These are phyloP conservation scores for Piloderma croceum DNA, from an alignment of 768 basidiomycete species.

Conservation along the genomic window DNA sequence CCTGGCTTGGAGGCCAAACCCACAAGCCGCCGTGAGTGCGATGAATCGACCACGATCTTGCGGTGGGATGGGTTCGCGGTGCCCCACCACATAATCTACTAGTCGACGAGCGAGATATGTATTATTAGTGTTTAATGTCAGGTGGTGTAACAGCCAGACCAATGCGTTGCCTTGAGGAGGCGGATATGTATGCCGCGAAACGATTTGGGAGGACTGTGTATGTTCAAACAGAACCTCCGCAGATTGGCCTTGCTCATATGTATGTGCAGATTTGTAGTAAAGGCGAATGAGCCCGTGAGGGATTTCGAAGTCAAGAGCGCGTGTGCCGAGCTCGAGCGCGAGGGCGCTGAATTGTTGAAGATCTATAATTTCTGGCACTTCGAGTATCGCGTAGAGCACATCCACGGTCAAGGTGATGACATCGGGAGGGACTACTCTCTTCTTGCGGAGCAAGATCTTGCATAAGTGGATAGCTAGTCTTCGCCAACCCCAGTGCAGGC, in stretches of 20 bases:
- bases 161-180: constrained; percentile 42
- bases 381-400: constrained; percentile 37
- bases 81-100: constrained; percentile 42
- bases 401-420: constrained; percentile 31
- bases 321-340: constrained; percentile 34
- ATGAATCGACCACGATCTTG: constrained; percentile 48
- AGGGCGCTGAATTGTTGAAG: constrained; percentile 37
- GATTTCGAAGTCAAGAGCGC: constrained; percentile 26
- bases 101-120: constrained; percentile 45
- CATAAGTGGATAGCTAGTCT: constrained; percentile 37
- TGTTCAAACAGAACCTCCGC: constrained; percentile 44
- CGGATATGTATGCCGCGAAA: constrained; percentile 37
- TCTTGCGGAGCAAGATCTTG: constrained; percentile 19
- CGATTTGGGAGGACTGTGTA: constrained; percentile 31
- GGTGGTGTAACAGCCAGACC: constrained; percentile 48
- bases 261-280: constrained; percentile 39
- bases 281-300: constrained; percentile 40
- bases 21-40: constrained; percentile 36
- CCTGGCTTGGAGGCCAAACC: constrained; percentile 45
- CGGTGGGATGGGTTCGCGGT: constrained; percentile 36
- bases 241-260: constrained; percentile 23
- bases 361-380: constrained; percentile 29
- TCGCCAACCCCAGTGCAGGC: constrained; percentile 52
- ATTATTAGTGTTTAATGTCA: constrained; percentile 33
- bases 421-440: constrained; percentile 8